Percentiles rank a stretch among this genome's conserved stretches.
phyloP scores from a whole-genome alignment of 441 rosid species.

The Capsella rubella region DNA sequence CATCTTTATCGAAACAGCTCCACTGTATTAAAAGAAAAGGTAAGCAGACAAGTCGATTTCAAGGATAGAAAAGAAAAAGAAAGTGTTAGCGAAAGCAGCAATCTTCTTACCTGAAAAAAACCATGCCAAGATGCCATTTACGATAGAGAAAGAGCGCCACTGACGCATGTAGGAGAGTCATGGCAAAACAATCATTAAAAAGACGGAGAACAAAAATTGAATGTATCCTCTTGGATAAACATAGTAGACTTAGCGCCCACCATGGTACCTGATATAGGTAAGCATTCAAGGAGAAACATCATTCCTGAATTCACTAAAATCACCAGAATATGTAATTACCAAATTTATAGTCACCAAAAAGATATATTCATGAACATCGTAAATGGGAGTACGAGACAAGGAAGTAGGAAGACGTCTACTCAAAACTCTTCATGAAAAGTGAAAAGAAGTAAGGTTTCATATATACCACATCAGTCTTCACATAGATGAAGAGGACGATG shows the following conservation, averaged over 20 bases:
- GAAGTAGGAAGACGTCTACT: not conserved
- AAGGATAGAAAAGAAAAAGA: constrained; percentile 16
- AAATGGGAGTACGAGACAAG: constrained; percentile 1
- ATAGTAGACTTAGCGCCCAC: constrained; percentile 88
- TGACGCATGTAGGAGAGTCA: constrained; percentile 82
- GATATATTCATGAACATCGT: not conserved
- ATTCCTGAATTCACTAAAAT: not conserved
- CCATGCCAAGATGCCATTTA: constrained; percentile 85
- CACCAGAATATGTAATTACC: constrained; percentile 2
- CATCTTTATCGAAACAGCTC: constrained; percentile 92
- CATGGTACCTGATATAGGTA: constrained; percentile 79
- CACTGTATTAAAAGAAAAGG: constrained; percentile 49
- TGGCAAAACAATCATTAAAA: constrained; percentile 92
- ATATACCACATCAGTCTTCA: constrained; percentile 81
- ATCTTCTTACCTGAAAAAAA: constrained; percentile 70
- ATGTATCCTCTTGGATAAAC: constrained; percentile 91
- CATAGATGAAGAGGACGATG: constrained; percentile 71
- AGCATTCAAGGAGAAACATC: constrained; percentile 5
- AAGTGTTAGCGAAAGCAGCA: constrained; percentile 11
- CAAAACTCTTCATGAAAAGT: constrained; percentile 2
- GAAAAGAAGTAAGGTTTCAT: not conserved
- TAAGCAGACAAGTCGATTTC: constrained; percentile 29
- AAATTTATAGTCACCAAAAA: not conserved
- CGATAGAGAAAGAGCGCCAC: constrained; percentile 68
- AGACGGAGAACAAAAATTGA: constrained; percentile 96